phyloP scores from a whole-genome alignment of 2,329 filamentous ascomycete genomes.

The Epichloe brachyelytri region DNA sequence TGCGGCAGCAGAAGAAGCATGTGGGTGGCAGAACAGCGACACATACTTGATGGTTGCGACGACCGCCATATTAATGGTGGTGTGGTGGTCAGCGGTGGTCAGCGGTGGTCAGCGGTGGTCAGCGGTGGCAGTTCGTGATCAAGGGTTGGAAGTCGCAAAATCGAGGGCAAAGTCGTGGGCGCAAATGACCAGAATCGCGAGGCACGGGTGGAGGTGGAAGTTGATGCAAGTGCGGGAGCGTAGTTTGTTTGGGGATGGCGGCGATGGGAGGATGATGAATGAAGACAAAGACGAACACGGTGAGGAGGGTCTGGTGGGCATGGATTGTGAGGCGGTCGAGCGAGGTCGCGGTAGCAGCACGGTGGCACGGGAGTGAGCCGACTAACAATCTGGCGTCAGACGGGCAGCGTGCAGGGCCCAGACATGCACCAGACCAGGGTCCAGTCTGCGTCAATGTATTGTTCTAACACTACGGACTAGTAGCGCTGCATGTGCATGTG shows the following conservation, averaged over 20 bases:
- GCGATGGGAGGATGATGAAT: slow-evolving; percentile 2
- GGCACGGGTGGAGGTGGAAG: background rate
- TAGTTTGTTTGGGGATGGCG: background rate
- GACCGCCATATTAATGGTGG: slow-evolving; percentile 37
- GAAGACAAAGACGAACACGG: slow-evolving; percentile 4
- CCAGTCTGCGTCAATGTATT: too few species aligned
- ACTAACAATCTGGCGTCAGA: background rate
- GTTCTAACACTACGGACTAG: too few species aligned
- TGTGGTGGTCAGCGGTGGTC: background rate
- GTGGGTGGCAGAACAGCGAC: slow-evolving; percentile 6
- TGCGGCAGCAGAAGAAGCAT: slow-evolving; percentile 4
- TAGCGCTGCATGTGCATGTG: too few species aligned
- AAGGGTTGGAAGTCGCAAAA: background rate
- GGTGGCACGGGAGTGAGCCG: slow-evolving; percentile 2
- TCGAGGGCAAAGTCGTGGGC: slow-evolving; percentile 1
- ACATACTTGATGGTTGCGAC: slow-evolving; percentile 54
- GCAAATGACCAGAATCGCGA: slow-evolving; percentile 3
- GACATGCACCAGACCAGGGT: too few species aligned
- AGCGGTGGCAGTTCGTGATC: background rate
- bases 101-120: background rate
- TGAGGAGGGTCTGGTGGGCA: background rate
- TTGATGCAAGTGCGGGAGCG: slow-evolving; percentile 1
- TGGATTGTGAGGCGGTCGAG: slow-evolving; percentile 2
- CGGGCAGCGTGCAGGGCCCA: too few species aligned
- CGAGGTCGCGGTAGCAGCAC: background rate